A percentile compares a stretch with the other conserved stretches of the same genome.
These are phyloP conservation scores for Collybiopsis luxurians DNA, from an alignment of 768 basidiomycete species.

Conservation along the genomic window DNA sequence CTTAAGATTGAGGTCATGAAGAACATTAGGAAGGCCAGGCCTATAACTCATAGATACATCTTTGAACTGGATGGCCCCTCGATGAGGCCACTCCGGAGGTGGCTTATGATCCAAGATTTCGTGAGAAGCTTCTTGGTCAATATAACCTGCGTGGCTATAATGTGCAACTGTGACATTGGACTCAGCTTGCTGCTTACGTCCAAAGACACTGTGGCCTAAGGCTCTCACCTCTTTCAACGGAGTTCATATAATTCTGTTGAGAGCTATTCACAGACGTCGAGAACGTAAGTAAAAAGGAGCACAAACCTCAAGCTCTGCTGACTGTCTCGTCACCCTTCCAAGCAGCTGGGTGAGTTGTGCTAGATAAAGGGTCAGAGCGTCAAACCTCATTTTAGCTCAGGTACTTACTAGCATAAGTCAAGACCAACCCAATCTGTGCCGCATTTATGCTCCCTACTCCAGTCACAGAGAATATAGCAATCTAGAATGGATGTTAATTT, in stretches of 20 bases:
- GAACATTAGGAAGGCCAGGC: constrained; percentile 67
- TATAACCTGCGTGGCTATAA: constrained; percentile 47
- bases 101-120: constrained; percentile 57
- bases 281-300: background rate
- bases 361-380: constrained; percentile 15
- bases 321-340: constrained; percentile 52
- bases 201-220: too few species aligned
- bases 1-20: constrained; percentile 60
- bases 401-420: constrained; percentile 63
- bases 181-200: background rate
- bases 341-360: constrained; percentile 52
- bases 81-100: constrained; percentile 56
- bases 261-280: background rate
- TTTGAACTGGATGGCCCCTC: constrained; percentile 61
- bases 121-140: constrained; percentile 65
- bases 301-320: constrained; percentile 62
- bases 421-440: constrained; percentile 67
- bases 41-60: constrained; percentile 63
- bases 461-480: constrained; percentile 63
- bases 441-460: constrained; percentile 57
- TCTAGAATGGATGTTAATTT: constrained; percentile 28
- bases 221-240: constrained; percentile 52
- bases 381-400: too few species aligned
- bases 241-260: constrained; percentile 61
- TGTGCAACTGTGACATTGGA: constrained; percentile 53